Base-by-base conservation (phyloP, 345 rosid species). In the Rhizophora mangle region DNA sequence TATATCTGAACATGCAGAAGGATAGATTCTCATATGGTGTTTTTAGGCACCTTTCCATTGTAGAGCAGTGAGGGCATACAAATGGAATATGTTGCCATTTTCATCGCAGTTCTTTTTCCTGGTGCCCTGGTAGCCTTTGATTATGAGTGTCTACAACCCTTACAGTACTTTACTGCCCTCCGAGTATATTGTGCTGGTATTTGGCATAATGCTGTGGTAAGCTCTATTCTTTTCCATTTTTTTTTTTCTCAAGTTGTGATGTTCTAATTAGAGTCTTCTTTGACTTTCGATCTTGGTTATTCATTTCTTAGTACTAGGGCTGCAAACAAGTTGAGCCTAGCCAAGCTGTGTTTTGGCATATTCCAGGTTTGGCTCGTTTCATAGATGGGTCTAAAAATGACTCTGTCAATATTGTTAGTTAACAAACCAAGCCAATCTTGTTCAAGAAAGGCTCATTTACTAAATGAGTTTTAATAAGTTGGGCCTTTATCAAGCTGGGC, bases 201-300 rank as follows among this genome's bases (percentile, higher is more conserved):
- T 71, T 95, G 98, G 97, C 97, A 95, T 70, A 95, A 95, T 78
- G 97, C 92, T 51, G 87, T 83, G 89, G 98, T 94, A 80, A 76
- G 75, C 60, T 3, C 73, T 64, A 29, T 66, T 36, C 18, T 43
- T 69, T 64, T 1, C 16, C 2, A 26, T 9, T 24, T 5, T 39
- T 5, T 39, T 5, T 39, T 22, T 63, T 30, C 13, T 52, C 9
- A 43, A 43, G 49, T 43, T 43, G 49, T 13, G 49, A 1, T 43
- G 5, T 43, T 43, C 18, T 13, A 13, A 43, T 43, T 43, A 13
- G 49, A 13, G 49, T 43, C 49, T 43, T 9, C 18, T 13, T 13
- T 3, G 1, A 43, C 49, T 11, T 13, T 43, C 16, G 3, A 43
- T 43, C 18, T 43, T 43, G 49, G 18, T 0, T 43, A 43, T 13